Evolutionary conservation across 192 early-diverging fungal species (phyloP).

Genomic region (Mortierella hygrophila): DNA sequence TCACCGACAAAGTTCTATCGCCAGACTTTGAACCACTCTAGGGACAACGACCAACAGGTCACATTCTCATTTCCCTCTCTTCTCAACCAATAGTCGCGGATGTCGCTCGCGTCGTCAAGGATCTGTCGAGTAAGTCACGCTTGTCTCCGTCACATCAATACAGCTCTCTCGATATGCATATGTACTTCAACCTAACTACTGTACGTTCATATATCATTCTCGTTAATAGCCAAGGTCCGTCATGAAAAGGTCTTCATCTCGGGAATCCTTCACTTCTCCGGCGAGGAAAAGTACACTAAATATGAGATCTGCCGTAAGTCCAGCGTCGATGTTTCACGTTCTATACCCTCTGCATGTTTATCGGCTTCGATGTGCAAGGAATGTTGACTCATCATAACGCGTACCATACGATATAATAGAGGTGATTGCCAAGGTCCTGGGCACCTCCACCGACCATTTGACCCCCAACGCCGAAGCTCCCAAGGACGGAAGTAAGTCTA

Average conservation of each 20-base stretch:
- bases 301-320: constrained; percentile 76
- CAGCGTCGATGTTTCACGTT: not conserved
- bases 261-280: constrained; percentile 75
- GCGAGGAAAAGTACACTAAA: constrained; percentile 72
- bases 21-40: not conserved
- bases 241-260: constrained; percentile 54
- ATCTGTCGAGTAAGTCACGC: constrained; percentile 63
- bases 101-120: constrained; percentile 75
- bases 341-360: not conserved
- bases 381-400: not conserved
- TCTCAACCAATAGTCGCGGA: constrained; percentile 65
- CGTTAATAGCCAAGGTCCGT: constrained; percentile 48
- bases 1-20: not conserved
- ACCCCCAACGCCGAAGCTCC: constrained; percentile 48
- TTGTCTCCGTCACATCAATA: not conserved
- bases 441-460: constrained; percentile 65
- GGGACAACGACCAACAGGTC: not conserved
- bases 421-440: constrained; percentile 62
- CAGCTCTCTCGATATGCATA: not conserved
- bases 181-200: not conserved
- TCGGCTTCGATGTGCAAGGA: not conserved
- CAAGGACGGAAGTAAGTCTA: constrained; percentile 47
- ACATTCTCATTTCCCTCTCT: not conserved
- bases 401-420: constrained; percentile 32
- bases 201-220: not conserved